Percentiles rank a stretch among this genome's conserved stretches.
phyloP scores from a whole-genome alignment of 2,329 filamentous ascomycete species.

The Bipolaris cookei region DNA sequence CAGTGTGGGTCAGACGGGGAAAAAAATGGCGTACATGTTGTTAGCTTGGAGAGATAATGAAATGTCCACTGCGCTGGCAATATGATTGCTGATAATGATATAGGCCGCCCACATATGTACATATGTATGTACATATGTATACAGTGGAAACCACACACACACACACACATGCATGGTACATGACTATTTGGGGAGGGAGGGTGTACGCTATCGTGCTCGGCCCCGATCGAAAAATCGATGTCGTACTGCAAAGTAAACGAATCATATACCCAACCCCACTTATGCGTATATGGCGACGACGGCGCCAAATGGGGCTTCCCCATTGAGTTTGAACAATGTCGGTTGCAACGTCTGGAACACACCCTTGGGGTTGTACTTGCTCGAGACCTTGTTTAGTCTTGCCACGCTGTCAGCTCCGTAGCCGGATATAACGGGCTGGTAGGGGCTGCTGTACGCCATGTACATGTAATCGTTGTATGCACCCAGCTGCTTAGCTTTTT shows the following conservation, averaged over 20 bases:
- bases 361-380: conserved; percentile 16
- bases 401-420: conserved; percentile 50
- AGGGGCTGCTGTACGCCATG: conserved; percentile 55
- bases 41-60: background rate
- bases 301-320: background rate
- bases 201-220: too few relatives aligned
- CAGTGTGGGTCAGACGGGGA: background rate
- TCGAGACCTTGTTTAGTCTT: conserved; percentile 15
- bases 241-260: background rate
- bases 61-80: background rate
- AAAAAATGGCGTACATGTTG: too few relatives aligned
- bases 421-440: conserved; percentile 50
- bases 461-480: conserved; percentile 41
- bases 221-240: background rate
- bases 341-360: conserved; percentile 20
- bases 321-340: conserved; percentile 19
- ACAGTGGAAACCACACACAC: too few relatives aligned
- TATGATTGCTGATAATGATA: background rate
- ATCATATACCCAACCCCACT: too few relatives aligned
- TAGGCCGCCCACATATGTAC: too few relatives aligned
- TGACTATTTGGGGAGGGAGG: too few relatives aligned
- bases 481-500: conserved; percentile 12
- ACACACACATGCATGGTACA: too few relatives aligned
- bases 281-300: background rate
- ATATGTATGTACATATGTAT: too few relatives aligned